These are phyloP conservation scores for Lactarius sanguifluus DNA, from an alignment of 768 basidiomycete genomes.

Conservation along the genomic window DNA sequence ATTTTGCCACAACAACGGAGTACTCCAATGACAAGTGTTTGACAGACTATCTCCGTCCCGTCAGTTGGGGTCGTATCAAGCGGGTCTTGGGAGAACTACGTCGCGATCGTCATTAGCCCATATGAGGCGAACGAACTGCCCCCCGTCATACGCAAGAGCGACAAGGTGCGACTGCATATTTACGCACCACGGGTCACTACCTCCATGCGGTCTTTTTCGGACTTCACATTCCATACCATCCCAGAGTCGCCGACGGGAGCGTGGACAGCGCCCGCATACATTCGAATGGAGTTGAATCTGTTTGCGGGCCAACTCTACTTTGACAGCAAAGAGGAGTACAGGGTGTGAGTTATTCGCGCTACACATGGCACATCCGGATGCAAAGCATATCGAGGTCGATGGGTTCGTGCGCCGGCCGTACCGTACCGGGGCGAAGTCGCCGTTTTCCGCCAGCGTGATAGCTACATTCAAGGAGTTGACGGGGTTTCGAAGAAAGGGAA, in stretches of 20 bases:
- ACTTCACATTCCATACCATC: slow-evolving; percentile 15
- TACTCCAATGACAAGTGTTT: not conserved
- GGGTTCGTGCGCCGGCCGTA: not conserved
- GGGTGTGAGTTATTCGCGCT: slow-evolving; percentile 11
- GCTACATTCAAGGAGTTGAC: slow-evolving; percentile 4
- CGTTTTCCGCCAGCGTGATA: not conserved
- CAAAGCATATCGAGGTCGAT: slow-evolving; percentile 3
- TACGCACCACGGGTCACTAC: slow-evolving; percentile 12
- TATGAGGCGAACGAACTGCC: slow-evolving; percentile 17
- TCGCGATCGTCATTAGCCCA: slow-evolving; percentile 13
- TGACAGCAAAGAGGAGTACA: slow-evolving; percentile 4
- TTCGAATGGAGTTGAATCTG: slow-evolving; percentile 12
- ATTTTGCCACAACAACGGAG: not conserved
- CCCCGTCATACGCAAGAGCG: slow-evolving; percentile 14
- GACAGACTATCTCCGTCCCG: slow-evolving; percentile 17
- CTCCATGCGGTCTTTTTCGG: slow-evolving; percentile 17
- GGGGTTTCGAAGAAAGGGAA: slow-evolving; percentile 9
- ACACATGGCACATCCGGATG: not conserved
- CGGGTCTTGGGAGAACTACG: not conserved
- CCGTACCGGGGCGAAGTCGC: slow-evolving; percentile 5
- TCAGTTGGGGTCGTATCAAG: slow-evolving; percentile 21
- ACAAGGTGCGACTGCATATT: slow-evolving; percentile 10
- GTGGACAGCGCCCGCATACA: slow-evolving; percentile 4
- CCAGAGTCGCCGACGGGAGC: not conserved
- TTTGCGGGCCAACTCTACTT: slow-evolving; percentile 22